Evolutionary conservation across 441 rosid species (phyloP).

Genomic region (Arabidopsis lyrata): DNA sequence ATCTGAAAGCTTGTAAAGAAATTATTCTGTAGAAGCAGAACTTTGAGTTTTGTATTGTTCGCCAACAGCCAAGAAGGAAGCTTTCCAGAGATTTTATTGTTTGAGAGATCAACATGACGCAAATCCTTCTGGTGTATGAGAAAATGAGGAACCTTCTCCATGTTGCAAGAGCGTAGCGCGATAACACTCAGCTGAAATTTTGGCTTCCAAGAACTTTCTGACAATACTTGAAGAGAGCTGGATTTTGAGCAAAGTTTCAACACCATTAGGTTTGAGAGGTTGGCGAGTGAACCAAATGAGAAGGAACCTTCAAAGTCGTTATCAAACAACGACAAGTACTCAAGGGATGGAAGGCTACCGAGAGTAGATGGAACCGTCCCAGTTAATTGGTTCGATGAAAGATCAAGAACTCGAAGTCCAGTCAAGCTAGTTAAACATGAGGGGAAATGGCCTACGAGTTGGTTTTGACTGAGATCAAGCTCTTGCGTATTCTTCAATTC

Average conservation of each 20-base stretch:
- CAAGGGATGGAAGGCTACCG: slow-evolving; percentile 2
- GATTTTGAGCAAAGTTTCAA: neutral
- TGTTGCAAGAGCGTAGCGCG: slow-evolving; percentile 15
- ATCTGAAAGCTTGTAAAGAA: slow-evolving; percentile 13
- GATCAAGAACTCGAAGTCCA: slow-evolving; percentile 30
- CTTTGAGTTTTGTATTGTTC: slow-evolving; percentile 25
- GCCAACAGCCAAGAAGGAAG: slow-evolving; percentile 35
- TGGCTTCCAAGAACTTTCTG: neutral
- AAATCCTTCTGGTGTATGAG: slow-evolving; percentile 25
- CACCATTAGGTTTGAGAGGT: slow-evolving; percentile 21
- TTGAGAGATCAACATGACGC: slow-evolving; percentile 34
- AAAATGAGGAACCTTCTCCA: slow-evolving; percentile 34
- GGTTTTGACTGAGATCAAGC: neutral
- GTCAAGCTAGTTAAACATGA: slow-evolving; percentile 7
- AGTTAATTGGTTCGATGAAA: slow-evolving; percentile 26
- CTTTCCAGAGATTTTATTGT: slow-evolving; percentile 5
- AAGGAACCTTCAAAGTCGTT: slow-evolving; percentile 30
- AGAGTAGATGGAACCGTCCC: slow-evolving; percentile 17
- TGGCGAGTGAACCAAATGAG: slow-evolving; percentile 20
- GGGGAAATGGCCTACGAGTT: neutral
- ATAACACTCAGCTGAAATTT: slow-evolving; percentile 34
- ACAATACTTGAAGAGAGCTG: neutral
- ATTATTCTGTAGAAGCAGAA: slow-evolving; percentile 7
- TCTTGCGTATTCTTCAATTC: slow-evolving; percentile 17
- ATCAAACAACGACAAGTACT: slow-evolving; percentile 18